phyloP scores from a whole-genome alignment of 495 filamentous ascomycete species.

The Parathielavia hyrcaniae region DNA sequence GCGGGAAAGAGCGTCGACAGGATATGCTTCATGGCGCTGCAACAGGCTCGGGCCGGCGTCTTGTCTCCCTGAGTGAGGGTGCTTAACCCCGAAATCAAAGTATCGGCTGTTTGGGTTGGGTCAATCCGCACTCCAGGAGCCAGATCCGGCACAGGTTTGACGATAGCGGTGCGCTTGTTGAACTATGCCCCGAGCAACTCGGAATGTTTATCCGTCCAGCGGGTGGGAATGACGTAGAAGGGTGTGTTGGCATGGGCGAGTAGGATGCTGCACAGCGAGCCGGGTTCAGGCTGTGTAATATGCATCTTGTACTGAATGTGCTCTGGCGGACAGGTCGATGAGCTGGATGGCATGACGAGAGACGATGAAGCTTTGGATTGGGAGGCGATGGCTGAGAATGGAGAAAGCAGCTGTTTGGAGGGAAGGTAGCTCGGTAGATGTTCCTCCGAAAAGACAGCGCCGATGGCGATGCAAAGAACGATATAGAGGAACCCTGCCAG shows the following conservation, averaged over 20 bases:
- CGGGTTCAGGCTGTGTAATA: conserved; percentile 33
- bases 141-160: conserved; percentile 31
- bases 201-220: conserved; percentile 43
- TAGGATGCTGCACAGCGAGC: conserved; percentile 45
- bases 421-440: no score
- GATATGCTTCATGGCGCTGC: conserved; percentile 33
- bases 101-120: conserved; percentile 26
- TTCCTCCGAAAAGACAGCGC: no score
- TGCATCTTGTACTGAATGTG: conserved; percentile 9
- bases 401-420: no score
- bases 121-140: conserved; percentile 16
- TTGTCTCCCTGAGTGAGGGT: conserved; percentile 25
- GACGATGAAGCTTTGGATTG: no score
- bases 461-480: no score
- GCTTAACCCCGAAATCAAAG: conserved; percentile 30
- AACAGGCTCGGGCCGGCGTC: conserved; percentile 4
- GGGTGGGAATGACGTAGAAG: conserved; percentile 39
- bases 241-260: conserved; percentile 36
- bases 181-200: conserved; percentile 38
- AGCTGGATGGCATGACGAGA: no score
- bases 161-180: conserved; percentile 28
- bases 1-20: conserved; percentile 35
- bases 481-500: no score
- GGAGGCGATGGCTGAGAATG: no score
- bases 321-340: no score